Percentiles rank a stretch among this genome's conserved stretches.
Evolutionary conservation across 352 stramenopile genomes (phyloP).

Genomic region (Aphanomyces cochlioides): DNA sequence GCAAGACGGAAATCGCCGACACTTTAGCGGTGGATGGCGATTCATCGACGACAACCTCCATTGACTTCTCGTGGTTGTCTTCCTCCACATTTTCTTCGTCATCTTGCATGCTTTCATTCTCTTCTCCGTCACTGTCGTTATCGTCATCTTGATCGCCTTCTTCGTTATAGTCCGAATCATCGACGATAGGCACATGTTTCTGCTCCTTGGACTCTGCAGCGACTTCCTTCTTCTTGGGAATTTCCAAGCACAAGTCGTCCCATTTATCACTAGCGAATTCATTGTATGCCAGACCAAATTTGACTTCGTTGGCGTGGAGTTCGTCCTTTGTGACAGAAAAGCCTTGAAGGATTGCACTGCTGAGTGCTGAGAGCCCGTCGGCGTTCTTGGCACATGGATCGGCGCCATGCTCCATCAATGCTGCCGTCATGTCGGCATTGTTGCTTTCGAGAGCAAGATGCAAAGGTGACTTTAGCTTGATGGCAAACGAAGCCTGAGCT

Average conservation of each 20-base stretch:
- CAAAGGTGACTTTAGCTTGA: conserved; percentile 49
- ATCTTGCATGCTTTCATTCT: not conserved
- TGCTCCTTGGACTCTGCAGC: not conserved
- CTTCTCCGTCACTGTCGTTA: not conserved
- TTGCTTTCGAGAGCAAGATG: conserved; percentile 51
- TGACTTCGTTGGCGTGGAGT: conserved; percentile 19
- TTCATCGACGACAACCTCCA: not conserved
- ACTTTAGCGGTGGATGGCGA: too few species aligned
- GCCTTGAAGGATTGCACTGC: conserved; percentile 3
- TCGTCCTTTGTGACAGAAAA: conserved; percentile 24
- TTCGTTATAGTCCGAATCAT: not conserved
- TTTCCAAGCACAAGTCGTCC: conserved; percentile 21
- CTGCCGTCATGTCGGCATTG: conserved; percentile 39
- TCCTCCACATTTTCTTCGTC: not conserved
- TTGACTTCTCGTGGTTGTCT: not conserved
- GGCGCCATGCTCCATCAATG: conserved; percentile 47
- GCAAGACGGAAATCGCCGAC: conserved; percentile 48
- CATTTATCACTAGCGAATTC: not conserved
- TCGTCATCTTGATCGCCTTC: not conserved
- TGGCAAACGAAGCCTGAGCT: conserved; percentile 8
- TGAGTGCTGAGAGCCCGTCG: conserved; percentile 17
- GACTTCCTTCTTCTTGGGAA: not conserved
- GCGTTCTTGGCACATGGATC: conserved; percentile 31
- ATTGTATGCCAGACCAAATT: not conserved
- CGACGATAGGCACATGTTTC: not conserved